Conservation (phyloP, 805 yeast genomes). For the Cyberlindnera misumaiensis region DNA sequence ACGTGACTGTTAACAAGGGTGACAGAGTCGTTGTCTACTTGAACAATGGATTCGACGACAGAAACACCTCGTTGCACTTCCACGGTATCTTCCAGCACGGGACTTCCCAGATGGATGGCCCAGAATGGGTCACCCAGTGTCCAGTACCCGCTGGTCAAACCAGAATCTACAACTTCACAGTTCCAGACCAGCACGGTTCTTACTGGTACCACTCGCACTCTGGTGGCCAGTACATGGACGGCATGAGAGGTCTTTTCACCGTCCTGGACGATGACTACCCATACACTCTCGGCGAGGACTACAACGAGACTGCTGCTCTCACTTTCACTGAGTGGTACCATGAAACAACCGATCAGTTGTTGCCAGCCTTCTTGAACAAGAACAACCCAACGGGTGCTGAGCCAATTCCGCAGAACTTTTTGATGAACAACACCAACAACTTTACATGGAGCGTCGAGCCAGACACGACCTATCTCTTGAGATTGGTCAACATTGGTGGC, state of each 20-base stretch:
- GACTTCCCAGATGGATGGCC: slow-evolving; percentile 83
- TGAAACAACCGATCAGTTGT: slow-evolving; percentile 40
- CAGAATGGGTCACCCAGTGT: slow-evolving; percentile 83
- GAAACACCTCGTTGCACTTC: slow-evolving; percentile 74
- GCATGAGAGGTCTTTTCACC: slow-evolving; percentile 75
- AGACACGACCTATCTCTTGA: slow-evolving; percentile 72
- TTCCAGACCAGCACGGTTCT: slow-evolving; percentile 74
- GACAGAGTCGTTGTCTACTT: slow-evolving; percentile 70
- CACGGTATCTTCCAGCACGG: slow-evolving; percentile 78
- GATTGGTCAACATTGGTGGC: slow-evolving; percentile 83
- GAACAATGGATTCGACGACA: slow-evolving; percentile 62
- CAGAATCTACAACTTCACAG: slow-evolving; percentile 81
- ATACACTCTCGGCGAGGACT: slow-evolving; percentile 41
- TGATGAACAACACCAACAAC: slow-evolving; percentile 78
- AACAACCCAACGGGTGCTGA: slow-evolving; percentile 98
- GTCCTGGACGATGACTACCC: slow-evolving; percentile 56
- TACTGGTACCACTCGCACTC: slow-evolving; percentile 98
- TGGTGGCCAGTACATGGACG: slow-evolving; percentile 87
- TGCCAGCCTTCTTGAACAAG: slow-evolving; percentile 50
- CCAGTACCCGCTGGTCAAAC: slow-evolving; percentile 79
- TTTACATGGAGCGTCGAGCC: slow-evolving; percentile 78
- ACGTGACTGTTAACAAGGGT: slow-evolving; percentile 65
- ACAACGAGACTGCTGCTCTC: slow-evolving; percentile 71
- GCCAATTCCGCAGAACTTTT: slow-evolving; percentile 79
- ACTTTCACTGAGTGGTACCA: slow-evolving; percentile 89